A percentile compares a stretch with the other conserved stretches of the same genome.
These are phyloP conservation scores for Ensete ventricosum DNA, from an alignment of 176 grass and related monocot genomes.

Conservation along the genomic window DNA sequence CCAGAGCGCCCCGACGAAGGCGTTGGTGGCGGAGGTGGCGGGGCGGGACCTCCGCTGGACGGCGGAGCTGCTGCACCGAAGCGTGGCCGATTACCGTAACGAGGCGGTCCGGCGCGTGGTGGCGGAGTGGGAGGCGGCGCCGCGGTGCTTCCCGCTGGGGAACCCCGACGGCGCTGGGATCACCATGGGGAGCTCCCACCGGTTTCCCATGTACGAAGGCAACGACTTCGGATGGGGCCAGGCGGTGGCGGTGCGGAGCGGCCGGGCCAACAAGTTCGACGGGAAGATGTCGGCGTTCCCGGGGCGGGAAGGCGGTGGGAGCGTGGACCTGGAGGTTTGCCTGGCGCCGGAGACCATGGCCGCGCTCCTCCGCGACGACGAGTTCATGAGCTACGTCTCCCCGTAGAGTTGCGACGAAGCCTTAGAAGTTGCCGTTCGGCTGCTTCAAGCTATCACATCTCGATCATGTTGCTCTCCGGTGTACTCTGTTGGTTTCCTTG, in stretches of 20 bases:
- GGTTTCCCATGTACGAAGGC: slow-evolving; percentile 18
- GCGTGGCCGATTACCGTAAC: neutral
- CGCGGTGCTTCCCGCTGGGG: slow-evolving; percentile 15
- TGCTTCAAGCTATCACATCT: neutral
- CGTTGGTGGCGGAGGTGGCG: neutral
- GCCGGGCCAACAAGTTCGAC: slow-evolving; percentile 19
- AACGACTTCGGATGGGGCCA: slow-evolving; percentile 19
- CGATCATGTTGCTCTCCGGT: neutral
- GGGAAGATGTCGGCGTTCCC: slow-evolving; percentile 20
- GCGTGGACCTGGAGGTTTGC: slow-evolving; percentile 14
- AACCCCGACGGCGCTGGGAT: slow-evolving; percentile 13
- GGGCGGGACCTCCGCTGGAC: neutral
- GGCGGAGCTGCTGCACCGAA: slow-evolving; percentile 8
- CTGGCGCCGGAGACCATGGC: slow-evolving; percentile 17
- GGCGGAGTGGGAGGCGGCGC: slow-evolving; percentile 8
- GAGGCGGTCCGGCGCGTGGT: slow-evolving; percentile 1
- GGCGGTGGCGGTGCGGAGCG: slow-evolving; percentile 9
- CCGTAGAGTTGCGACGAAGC: neutral
- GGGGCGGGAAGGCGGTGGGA: neutral
- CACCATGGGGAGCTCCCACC: slow-evolving; percentile 10
- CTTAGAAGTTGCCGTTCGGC: no score
- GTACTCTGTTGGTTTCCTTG: neutral
- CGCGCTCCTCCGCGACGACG: neutral
- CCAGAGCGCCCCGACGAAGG: slow-evolving; percentile 11
- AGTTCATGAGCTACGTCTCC: slow-evolving; percentile 19